These are phyloP conservation scores for Kwoniella dendrophila DNA, from an alignment of 768 basidiomycete genomes.

Conservation along the genomic window DNA sequence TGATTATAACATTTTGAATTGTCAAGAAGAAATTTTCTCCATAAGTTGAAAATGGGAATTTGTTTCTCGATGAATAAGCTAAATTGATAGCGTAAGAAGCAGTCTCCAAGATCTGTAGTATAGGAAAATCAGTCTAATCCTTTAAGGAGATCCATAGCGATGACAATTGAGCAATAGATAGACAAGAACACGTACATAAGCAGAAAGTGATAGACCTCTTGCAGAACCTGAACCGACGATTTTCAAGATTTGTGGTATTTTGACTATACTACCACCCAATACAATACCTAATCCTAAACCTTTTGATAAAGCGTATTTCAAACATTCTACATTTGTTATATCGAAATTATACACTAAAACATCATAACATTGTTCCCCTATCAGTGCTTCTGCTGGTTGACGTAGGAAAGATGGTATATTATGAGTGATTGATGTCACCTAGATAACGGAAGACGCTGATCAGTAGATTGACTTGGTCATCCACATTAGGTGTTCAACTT, in stretches of 20 bases:
- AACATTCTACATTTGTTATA: conserved; percentile 72
- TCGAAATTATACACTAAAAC: conserved; percentile 85
- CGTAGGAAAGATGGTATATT: conserved; percentile 84
- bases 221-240: conserved; percentile 63
- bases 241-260: conserved; percentile 79
- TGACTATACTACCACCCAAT: conserved; percentile 87
- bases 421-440: conserved; percentile 63
- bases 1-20: conserved; percentile 83
- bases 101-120: conserved; percentile 69
- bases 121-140: neutral
- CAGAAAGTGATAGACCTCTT: conserved; percentile 79
- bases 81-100: conserved; percentile 85
- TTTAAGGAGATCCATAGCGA: neutral
- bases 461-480: neutral
- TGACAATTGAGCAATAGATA: neutral
- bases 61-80: conserved; percentile 78
- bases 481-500: neutral
- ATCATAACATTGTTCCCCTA: conserved; percentile 89
- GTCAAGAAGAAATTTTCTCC: conserved; percentile 96
- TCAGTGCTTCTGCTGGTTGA: conserved; percentile 75
- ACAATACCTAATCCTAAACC: conserved; percentile 91
- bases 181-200: conserved; percentile 62
- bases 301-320: conserved; percentile 90
- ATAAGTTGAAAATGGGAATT: conserved; percentile 94
- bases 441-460: neutral